Evolutionary conservation across 1,284 basidiomycete species (phyloP), one percentile per base, ranked within the genome.

Genomic region (Austroboletus niveus): DNA sequence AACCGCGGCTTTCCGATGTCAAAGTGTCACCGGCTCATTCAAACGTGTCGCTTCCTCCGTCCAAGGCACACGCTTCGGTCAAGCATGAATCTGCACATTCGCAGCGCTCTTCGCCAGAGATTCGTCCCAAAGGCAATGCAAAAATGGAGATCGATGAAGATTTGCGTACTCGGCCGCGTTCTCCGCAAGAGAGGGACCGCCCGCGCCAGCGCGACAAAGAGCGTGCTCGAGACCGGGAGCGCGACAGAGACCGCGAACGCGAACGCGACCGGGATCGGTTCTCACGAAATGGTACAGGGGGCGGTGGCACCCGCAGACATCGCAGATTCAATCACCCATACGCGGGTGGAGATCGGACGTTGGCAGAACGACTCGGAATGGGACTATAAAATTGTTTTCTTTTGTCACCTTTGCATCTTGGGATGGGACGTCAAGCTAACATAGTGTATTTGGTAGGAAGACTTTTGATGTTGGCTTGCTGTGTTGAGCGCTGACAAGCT

Each of bases 91-190:
- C 52, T n/a, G 58, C 61, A 20, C 69, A 61, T 43, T 75, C 72
- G n/a, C 74, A 77, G 42, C 72, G 77, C 39, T 64, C 67, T 29
- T 67, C 57, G 6, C 57, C 72, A 15, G 76, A 78, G 51, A 57
- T 61, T 41, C 67, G 72, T 9, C 58, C 55, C 10, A 71, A 68
- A 52, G 65, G 64, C 40, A 64, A 66, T 52, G 51, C 63, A 34
- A 80, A 80, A 62, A 83, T 84, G 82, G 82, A 83, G 39, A 71
- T 81, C 5, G 84, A 85, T 50, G 81, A 80, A 34, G 80, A 79
- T 53, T 60, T 70, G 41, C 70, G 69, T 47, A 63, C 62, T 35
- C 66, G 71, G 36, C 70, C 70, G 56, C 64, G 73, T 51, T 73
- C 72, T 29, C 66, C 68, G 17, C 59, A 60, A 47, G 76, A 72